phyloP scores from a whole-genome alignment of 2,329 filamentous ascomycete genomes.

The Paecilomyces fulvus region DNA sequence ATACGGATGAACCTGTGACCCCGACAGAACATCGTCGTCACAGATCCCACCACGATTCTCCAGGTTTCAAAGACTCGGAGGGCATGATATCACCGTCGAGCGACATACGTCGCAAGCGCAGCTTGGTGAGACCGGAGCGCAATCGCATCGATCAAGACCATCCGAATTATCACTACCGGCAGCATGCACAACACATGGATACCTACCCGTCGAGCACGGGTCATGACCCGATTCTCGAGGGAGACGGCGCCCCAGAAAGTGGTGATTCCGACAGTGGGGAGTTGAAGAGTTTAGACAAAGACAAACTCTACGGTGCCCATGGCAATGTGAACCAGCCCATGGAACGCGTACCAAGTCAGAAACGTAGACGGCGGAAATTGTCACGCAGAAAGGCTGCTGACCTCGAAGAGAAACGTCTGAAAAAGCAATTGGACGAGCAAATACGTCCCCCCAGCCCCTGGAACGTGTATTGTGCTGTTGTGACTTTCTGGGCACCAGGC shows the following conservation, averaged over 20 bases:
- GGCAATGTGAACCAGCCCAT: conserved; percentile 36
- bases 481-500: conserved; percentile 92
- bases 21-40: conserved; percentile 34
- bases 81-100: conserved; percentile 32
- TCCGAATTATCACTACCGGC: conserved; percentile 90
- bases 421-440: conserved; percentile 51
- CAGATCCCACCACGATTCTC: conserved; percentile 33
- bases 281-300: conserved; percentile 35
- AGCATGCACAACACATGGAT: conserved; percentile 89
- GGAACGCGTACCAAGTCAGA: conserved; percentile 30
- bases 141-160: conserved; percentile 77
- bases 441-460: conserved; percentile 77
- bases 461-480: conserved; percentile 88
- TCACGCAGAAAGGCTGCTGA: conserved; percentile 52
- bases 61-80: conserved; percentile 40
- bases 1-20: conserved; percentile 26
- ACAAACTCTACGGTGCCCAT: conserved; percentile 24
- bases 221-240: conserved; percentile 78
- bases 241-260: conserved; percentile 45
- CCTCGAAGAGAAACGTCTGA: conserved; percentile 51
- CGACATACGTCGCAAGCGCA: conserved; percentile 64
- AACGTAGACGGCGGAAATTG: conserved; percentile 50
- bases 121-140: conserved; percentile 80
- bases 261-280: conserved; percentile 57
- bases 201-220: conserved; percentile 86